A percentile compares a stretch with the other conserved stretches of the same genome.
Evolutionary conservation across 108 stramenopile species (phyloP).

Genomic region (Pseudonitzschia pungens): DNA sequence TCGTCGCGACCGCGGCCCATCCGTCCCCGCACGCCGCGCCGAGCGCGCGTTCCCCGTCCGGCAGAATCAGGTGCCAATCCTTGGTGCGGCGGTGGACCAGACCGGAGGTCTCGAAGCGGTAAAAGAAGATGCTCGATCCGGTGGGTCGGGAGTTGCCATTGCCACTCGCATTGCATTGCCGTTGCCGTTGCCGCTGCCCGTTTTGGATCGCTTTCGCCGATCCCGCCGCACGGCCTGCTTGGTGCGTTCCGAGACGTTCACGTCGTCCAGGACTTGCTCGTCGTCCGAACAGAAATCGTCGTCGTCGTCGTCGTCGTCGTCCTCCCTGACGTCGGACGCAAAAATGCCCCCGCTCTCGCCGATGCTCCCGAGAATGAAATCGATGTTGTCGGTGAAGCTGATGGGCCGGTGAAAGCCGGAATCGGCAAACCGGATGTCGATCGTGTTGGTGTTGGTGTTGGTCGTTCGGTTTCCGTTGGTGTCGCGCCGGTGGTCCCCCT

Average conservation of each 20-base stretch:
- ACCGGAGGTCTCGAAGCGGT: conserved; percentile 63
- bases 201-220: conserved; percentile 39
- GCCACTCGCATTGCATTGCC: no score
- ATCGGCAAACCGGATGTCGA: conserved; percentile 77
- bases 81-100: conserved; percentile 64
- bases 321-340: conserved; percentile 68
- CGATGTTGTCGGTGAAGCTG: conserved; percentile 70
- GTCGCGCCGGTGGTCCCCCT: conserved; percentile 50
- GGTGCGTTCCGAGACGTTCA: conserved; percentile 51
- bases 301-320: conserved; percentile 55
- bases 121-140: conserved; percentile 77
- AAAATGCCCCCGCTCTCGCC: conserved; percentile 83
- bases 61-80: conserved; percentile 79
- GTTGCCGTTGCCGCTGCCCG: background rate
- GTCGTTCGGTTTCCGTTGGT: no score
- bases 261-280: conserved; percentile 39
- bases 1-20: conserved; percentile 76
- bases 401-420: conserved; percentile 59
- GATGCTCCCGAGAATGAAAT: conserved; percentile 77
- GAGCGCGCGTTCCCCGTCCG: conserved; percentile 73
- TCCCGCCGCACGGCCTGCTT: conserved; percentile 49
- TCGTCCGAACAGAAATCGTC: conserved; percentile 43
- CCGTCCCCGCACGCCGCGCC: conserved; percentile 76
- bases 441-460: no score
- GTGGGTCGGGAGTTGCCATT: conserved; percentile 36